Evolutionary conservation across 2,329 filamentous ascomycete species (phyloP), one percentile per base, ranked within the genome.

Genomic region (Phialophora tarda): DNA sequence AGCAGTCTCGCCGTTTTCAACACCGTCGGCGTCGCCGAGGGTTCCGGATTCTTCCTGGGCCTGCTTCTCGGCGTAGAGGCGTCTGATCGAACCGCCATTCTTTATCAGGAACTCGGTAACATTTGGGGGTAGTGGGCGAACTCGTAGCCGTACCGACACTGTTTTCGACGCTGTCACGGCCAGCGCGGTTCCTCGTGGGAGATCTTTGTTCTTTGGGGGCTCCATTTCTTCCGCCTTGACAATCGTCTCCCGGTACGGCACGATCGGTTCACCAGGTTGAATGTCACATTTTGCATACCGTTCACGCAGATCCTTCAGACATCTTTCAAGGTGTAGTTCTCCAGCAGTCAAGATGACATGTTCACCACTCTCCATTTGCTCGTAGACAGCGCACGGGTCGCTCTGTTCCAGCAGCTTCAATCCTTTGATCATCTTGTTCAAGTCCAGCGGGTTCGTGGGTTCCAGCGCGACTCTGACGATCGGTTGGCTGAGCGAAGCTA

Each of bases 391-490:
- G 74, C 95, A 98, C 0, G 95, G 94, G 74, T 99, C 95, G 73
- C 93, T 96, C 75, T 97, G 93, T 34, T 97, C 93, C 0, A 99
- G 86, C 21, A 99, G 82, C 69, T 89, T 89, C 60, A 99, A 82
- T 0, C 95, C 95, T 5, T 87, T 85, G 64, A 99, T 93, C 93
- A 99, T 96, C 80, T 96, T 97, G 77, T 95, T 90, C 24, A 99
- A 83, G 75, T 99, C 93, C 28, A 88, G 89, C 0, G 95, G 95
- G 77, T 95, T 96, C 63, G 88, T 89, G 0, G 95, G 95, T 77
- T 99, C 95, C n/a, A 99, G 82, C 0, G 95, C 93, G 23, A 99
- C 94, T 59, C 95, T 90, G 5, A 99, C 95, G 69, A 99, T 99
- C 0, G 95, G 95, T 62, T 94, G 90, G 4, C 90, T 91, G 34